Base-by-base conservation (phyloP, 2,329 filamentous ascomycete species). In the Fusarium humuli region DNA sequence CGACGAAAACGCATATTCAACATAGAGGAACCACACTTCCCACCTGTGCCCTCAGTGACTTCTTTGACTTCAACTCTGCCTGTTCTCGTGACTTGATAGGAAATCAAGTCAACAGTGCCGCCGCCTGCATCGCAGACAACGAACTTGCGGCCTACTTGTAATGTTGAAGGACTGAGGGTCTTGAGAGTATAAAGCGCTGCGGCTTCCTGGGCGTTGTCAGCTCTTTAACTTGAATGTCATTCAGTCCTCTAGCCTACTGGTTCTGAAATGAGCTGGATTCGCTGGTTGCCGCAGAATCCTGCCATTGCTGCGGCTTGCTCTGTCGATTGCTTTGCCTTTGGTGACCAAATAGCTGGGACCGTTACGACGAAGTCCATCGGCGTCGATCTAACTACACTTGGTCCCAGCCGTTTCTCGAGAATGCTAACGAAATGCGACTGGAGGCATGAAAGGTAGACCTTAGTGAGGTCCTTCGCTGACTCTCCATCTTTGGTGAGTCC, bases 281-380 rank as follows among this genome's bases (percentile, higher is more conserved):
- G 78, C 23, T 83, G 79, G 18, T 78, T 79, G 40, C 81, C 78
- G 58, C 79, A 81, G 50, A 81, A 81, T 9, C 79, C 79, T 13
- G 79, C 79, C 71, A 80, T 77, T 27, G 79, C 78, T 27, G 79
- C 79, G 2, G 79, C 79, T 30, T 78, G 72, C 61, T 81, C 79
- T 12, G 85, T 88, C 37, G 82, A 82, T 44, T 85, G 80, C 54
- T 86, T 88, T 30, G 86, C 85, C 7, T 79, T 79, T 46, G 87
- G 85, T 40, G 83, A 86, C 87, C 87, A 89, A 10, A 89, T 86
- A 7, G 87, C 86, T 1, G 87, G 87, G 1, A 89, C 86, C 0
- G 87, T 88, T 22, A 89, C 77, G 46, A 88, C 82, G 59, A 87
- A 87, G 57, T 88, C 82, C 65, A 87, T 80, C 1, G 83, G 80